These are phyloP conservation scores for Spencermartinsiella ligniputridi DNA, from an alignment of 1,139 yeast genomes.

Conservation along the genomic window DNA sequence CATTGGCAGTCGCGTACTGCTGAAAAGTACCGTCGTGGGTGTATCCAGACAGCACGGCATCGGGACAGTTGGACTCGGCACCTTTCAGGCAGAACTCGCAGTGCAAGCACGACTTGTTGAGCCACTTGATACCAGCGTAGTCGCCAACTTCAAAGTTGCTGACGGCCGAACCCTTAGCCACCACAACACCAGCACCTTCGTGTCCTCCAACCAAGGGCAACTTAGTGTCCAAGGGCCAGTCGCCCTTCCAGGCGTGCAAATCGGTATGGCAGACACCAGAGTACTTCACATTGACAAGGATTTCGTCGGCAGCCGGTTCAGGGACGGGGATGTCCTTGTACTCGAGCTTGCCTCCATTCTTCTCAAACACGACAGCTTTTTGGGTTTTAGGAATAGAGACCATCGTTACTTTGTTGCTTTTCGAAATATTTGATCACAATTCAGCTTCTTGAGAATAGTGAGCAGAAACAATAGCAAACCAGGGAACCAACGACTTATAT, in stretches of 20 bases:
- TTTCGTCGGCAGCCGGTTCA: conserved; percentile 53
- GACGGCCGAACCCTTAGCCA: conserved; percentile 64
- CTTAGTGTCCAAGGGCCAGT: conserved; percentile 63
- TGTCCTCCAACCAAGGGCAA: conserved; percentile 77
- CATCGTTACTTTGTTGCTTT: too few relatives aligned
- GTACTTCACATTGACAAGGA: conserved; percentile 58
- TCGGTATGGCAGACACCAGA: conserved; percentile 69
- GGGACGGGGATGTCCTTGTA: conserved; percentile 66
- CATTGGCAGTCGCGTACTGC: conserved; percentile 81
- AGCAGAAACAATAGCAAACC: too few relatives aligned
- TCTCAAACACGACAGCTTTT: conserved; percentile 69
- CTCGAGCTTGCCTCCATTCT: conserved; percentile 57
- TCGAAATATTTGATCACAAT: too few relatives aligned
- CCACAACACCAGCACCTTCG: conserved; percentile 85
- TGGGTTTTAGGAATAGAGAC: conserved; percentile 54
- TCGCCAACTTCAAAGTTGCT: conserved; percentile 71
- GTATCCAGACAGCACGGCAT: conserved; percentile 70
- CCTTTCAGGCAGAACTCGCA: conserved; percentile 71
- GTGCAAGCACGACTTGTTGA: conserved; percentile 66
- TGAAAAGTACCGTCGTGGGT: conserved; percentile 82
- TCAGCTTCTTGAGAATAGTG: too few relatives aligned
- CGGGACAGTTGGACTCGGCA: conserved; percentile 64
- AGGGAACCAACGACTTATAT: too few relatives aligned
- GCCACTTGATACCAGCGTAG: conserved; percentile 67
- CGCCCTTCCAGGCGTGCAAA: conserved; percentile 70